Evolutionary conservation across 441 rosid genomes (phyloP).

Genomic region (Erodium moschatum): DNA sequence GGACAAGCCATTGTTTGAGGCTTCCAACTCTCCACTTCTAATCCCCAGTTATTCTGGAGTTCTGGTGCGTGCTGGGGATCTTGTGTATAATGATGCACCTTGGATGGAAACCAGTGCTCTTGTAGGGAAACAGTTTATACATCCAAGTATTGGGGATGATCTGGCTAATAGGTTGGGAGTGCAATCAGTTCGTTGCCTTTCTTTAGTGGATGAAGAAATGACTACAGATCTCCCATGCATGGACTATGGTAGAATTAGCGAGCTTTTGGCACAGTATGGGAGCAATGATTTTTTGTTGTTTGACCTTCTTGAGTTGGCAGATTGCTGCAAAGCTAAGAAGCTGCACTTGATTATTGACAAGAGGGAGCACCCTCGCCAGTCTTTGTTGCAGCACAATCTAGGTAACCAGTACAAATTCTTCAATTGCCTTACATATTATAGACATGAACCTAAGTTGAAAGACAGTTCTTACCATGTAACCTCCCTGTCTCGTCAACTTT

Average conservation of each 20-base stretch:
- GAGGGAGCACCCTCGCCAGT: conserved; percentile 81
- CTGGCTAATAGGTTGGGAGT: conserved; percentile 81
- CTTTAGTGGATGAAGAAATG: conserved; percentile 75
- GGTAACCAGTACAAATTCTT: conserved; percentile 35
- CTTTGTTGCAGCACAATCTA: conserved; percentile 86
- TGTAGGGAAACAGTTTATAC: conserved; percentile 69
- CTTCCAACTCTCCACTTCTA: conserved; percentile 44
- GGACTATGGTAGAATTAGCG: conserved; percentile 72
- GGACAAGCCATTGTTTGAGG: conserved; percentile 48
- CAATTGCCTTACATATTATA: neutral
- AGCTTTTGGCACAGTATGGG: conserved; percentile 70
- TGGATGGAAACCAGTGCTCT: conserved; percentile 77
- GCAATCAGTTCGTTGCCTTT: conserved; percentile 77
- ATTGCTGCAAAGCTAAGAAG: conserved; percentile 83
- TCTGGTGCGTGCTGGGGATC: conserved; percentile 55
- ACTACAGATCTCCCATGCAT: conserved; percentile 91
- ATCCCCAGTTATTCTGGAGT: conserved; percentile 72
- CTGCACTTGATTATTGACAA: conserved; percentile 80
- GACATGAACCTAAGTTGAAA: neutral
- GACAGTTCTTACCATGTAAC: neutral
- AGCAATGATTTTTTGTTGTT: conserved; percentile 74
- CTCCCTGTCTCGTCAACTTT: neutral
- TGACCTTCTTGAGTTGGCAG: conserved; percentile 96
- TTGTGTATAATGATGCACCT: conserved; percentile 97
- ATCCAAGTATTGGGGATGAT: conserved; percentile 72